phyloP scores from a whole-genome alignment of 2,329 filamentous ascomycete species.

The Pseudogymnoascus sp. region DNA sequence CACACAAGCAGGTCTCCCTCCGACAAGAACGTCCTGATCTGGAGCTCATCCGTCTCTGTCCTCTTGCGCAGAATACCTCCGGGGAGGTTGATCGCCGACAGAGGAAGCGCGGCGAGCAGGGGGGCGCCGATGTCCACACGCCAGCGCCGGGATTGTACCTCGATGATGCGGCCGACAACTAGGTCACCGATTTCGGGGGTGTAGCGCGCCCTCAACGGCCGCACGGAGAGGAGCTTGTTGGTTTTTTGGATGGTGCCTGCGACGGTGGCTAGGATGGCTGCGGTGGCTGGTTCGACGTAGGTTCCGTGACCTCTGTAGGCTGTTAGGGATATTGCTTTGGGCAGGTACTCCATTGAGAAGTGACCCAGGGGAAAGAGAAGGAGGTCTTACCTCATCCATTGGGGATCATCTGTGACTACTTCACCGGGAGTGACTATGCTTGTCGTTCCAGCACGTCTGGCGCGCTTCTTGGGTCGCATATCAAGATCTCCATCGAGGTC shows the following conservation, averaged over 20 bases:
- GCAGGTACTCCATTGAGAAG: not conserved
- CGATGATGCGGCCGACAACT: conserved; percentile 85
- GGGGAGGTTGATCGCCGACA: conserved; percentile 88
- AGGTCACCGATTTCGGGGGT: conserved; percentile 94
- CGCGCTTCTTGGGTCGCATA: conserved; percentile 39
- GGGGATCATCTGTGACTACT: conserved; percentile 79
- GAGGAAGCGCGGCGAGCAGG: conserved; percentile 74
- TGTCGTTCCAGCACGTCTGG: conserved; percentile 29
- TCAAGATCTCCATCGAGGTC: conserved; percentile 30
- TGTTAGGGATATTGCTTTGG: not conserved
- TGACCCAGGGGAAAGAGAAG: not conserved
- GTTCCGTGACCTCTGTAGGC: conserved; percentile 77
- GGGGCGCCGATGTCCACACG: conserved; percentile 88
- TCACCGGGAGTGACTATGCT: conserved; percentile 83
- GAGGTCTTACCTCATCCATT: conserved; percentile 75
- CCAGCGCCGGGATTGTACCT: conserved; percentile 92
- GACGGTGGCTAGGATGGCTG: conserved; percentile 78
- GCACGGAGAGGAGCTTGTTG: conserved; percentile 92
- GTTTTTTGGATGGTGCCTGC: conserved; percentile 86
- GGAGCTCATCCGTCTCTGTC: conserved; percentile 92
- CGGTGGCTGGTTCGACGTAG: conserved; percentile 56
- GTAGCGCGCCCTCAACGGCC: conserved; percentile 85
- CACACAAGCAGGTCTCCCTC: conserved; percentile 92
- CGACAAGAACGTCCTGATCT: conserved; percentile 94
- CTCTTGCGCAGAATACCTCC: conserved; percentile 86